Conservation (phyloP, 257 asterid genomes). For the Mentha longifolia region DNA sequence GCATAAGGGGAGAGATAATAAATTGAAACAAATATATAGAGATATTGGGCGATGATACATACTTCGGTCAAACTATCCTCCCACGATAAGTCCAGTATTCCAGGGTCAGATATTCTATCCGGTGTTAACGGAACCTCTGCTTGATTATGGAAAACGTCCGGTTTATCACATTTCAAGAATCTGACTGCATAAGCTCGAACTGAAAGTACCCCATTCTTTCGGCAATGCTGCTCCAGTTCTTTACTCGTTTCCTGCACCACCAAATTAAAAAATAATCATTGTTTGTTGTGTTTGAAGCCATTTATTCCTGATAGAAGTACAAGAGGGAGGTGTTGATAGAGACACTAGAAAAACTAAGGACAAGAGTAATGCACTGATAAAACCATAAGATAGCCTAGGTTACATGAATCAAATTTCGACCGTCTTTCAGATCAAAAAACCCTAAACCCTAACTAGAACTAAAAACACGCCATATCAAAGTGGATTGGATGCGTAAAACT, state of each 20-base stretch:
- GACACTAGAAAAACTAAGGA: not conserved
- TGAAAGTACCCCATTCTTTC: conserved; percentile 49
- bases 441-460: not conserved
- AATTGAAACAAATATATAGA: conserved; percentile 21
- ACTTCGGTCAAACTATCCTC: conserved; percentile 73
- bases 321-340: conserved; percentile 5
- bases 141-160: conserved; percentile 42
- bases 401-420: no score
- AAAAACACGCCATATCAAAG: not conserved
- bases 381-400: not conserved
- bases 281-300: not conserved
- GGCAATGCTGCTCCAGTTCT: conserved; percentile 54
- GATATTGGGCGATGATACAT: conserved; percentile 36
- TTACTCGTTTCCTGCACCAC: conserved; percentile 58
- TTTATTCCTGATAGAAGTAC: conserved; percentile 10
- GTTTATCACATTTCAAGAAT: conserved; percentile 56
- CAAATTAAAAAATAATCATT: conserved; percentile 6
- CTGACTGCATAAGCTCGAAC: conserved; percentile 72
- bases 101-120: conserved; percentile 61
- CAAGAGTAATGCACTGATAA: not conserved
- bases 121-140: conserved; percentile 71
- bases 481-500: conserved; percentile 1
- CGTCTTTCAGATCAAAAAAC: no score
- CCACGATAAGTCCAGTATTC: conserved; percentile 56
- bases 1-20: not conserved